A percentile compares a stretch with the other conserved stretches of the same genome.
Evolutionary conservation across 208 protist species (phyloP).

Genomic region (Phytomonas sp.): DNA sequence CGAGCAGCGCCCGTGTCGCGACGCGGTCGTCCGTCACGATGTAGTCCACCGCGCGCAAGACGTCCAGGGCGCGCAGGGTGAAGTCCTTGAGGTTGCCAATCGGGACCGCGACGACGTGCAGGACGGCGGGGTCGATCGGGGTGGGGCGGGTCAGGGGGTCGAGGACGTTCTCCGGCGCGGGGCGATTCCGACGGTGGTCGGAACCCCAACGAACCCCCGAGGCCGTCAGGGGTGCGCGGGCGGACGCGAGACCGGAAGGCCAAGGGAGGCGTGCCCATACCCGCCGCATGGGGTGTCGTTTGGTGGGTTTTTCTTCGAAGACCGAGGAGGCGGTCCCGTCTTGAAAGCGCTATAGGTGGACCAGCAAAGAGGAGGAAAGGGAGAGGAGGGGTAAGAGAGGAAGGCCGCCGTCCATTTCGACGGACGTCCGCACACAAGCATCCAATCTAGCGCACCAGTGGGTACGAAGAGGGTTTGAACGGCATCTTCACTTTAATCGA

Average conservation of each 20-base stretch:
- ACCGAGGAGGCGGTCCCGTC: too few relatives aligned
- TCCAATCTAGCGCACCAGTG: too few relatives aligned
- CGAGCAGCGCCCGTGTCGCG: slow-evolving; percentile 76
- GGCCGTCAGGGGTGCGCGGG: slow-evolving; percentile 14
- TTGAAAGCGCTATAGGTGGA: too few relatives aligned
- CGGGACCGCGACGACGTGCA: slow-evolving; percentile 87
- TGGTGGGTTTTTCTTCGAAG: too few relatives aligned
- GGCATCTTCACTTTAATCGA: neutral
- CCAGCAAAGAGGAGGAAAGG: neutral
- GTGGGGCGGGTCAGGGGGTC: slow-evolving; percentile 78
- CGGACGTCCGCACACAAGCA: too few relatives aligned
- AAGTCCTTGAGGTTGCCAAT: slow-evolving; percentile 91
- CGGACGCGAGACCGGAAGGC: neutral
- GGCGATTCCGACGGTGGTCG: slow-evolving; percentile 46
- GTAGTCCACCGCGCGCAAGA: slow-evolving; percentile 83
- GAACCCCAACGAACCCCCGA: slow-evolving; percentile 17
- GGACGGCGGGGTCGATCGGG: slow-evolving; percentile 55
- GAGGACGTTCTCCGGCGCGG: slow-evolving; percentile 53
- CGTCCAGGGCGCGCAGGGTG: slow-evolving; percentile 71
- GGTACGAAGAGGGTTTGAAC: too few relatives aligned
- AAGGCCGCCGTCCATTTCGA: too few relatives aligned
- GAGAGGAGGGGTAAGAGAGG: too few relatives aligned
- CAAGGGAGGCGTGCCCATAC: neutral
- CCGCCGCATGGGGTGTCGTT: too few relatives aligned
- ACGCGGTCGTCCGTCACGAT: slow-evolving; percentile 78